Conservation (phyloP, 1,284 basidiomycete genomes). For the Apiotrichum montevideense region DNA sequence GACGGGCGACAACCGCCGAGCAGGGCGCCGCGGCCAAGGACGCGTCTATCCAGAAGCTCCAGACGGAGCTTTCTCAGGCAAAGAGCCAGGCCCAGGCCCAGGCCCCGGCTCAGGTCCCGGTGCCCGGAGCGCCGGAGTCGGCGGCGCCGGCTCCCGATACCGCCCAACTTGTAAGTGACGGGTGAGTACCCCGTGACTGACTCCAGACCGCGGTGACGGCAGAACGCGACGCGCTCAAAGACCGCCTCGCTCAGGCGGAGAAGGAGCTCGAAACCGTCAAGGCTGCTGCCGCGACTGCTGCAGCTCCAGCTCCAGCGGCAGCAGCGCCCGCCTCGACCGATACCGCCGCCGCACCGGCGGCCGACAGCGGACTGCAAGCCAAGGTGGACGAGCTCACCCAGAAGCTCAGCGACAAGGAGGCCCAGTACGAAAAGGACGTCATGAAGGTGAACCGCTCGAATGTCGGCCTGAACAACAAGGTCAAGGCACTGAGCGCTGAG, state of each 20-base stretch:
- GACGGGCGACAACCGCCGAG: constrained; percentile 26
- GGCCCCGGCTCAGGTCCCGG: background rate
- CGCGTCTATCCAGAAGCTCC: constrained; percentile 27
- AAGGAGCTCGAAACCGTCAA: constrained; percentile 36
- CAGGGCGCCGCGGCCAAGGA: constrained; percentile 23
- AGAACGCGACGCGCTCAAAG: constrained; percentile 32
- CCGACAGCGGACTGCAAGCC: constrained; percentile 17
- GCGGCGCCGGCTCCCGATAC: constrained; percentile 1
- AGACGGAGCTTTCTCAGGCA: constrained; percentile 29
- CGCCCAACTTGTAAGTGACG: background rate
- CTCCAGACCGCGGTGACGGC: constrained; percentile 14
- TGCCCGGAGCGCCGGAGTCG: background rate
- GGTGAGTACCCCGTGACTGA: constrained; percentile 4
- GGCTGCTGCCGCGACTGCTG: constrained; percentile 9
- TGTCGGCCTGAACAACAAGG: constrained; percentile 12
- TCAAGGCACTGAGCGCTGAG: constrained; percentile 16
- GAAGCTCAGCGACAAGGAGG: constrained; percentile 17
- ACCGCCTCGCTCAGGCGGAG: constrained; percentile 30
- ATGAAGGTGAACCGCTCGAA: constrained; percentile 36
- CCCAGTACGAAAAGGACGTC: constrained; percentile 34
- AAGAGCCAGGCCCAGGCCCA: background rate
- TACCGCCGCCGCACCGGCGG: background rate
- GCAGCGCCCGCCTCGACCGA: constrained; percentile 2
- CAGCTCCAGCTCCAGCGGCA: background rate
- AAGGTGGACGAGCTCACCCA: constrained; percentile 17